A percentile compares a stretch with the other conserved stretches of the same genome.
Conservation (phyloP, 495 filamentous ascomycete genomes). For the Cercophora sp. region DNA sequence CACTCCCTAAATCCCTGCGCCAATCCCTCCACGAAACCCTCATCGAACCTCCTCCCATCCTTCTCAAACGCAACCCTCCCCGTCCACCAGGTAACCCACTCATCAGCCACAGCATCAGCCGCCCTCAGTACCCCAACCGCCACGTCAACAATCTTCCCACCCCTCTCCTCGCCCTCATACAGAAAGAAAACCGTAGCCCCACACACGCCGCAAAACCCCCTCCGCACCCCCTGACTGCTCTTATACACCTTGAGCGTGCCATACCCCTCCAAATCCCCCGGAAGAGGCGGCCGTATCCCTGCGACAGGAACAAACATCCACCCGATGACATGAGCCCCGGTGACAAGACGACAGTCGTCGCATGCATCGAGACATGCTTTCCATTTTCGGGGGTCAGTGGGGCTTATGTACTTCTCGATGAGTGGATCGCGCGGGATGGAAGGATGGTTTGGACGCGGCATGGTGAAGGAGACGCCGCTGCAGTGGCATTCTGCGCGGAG, state of each 20-base stretch:
- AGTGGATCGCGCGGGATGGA: constrained; percentile 7
- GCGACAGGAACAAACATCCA: constrained; percentile 61
- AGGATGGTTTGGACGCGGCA: constrained; percentile 30
- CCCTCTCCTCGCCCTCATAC: constrained; percentile 10
- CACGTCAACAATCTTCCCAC: constrained; percentile 46
- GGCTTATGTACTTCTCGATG: constrained; percentile 15
- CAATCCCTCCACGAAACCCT: constrained; percentile 22
- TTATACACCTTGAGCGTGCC: constrained; percentile 53
- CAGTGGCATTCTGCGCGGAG: constrained; percentile 41
- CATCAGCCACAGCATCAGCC: constrained; percentile 48
- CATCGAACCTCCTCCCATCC: constrained; percentile 21
- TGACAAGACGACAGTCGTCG: constrained; percentile 52
- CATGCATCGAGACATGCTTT: constrained; percentile 58
- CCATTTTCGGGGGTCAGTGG: constrained; percentile 40
- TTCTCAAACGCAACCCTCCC: constrained; percentile 17
- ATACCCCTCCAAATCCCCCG: constrained; percentile 34
- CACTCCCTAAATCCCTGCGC: constrained; percentile 22
- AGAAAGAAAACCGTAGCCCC: constrained; percentile 54
- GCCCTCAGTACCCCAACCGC: constrained; percentile 51
- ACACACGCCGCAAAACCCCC: constrained; percentile 60
- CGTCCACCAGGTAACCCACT: constrained; percentile 34
- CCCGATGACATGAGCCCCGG: constrained; percentile 56
- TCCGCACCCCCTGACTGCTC: constrained; percentile 47
- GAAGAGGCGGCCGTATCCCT: constrained; percentile 39
- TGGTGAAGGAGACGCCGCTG: constrained; percentile 41